Evolutionary conservation across 345 rosid genomes (phyloP), one percentile per base, ranked within the genome.

Genomic region (Psidium guajava): DNA sequence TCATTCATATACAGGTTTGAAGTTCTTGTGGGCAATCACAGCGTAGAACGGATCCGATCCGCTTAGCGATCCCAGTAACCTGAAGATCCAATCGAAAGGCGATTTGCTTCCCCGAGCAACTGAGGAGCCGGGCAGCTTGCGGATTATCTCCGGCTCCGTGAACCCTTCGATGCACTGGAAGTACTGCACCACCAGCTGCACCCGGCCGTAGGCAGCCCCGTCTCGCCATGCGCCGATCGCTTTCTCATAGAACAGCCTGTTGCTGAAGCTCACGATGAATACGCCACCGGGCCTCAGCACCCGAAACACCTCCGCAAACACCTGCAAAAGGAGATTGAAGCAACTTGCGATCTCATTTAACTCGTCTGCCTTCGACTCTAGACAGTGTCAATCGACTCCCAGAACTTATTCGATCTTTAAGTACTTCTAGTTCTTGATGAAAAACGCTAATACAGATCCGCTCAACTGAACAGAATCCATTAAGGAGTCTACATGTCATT

Each of bases 251-350:
- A 97, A 97, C 90, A 95, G 89, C 57, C 98, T 87, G 87, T 93
- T 97, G 96, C 98, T 97, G 82, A 97, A 95, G 91, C 98, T 95
- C 83, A 93, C 96, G 28, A 95, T 92, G 84, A 94, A 91, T 27
- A 91, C 87, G 25, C 99, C 98, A 85, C 98, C 99, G 1, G 97
- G 95, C 89, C 90, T 94, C 27, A 97, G 89, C 84, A 94, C 94
- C 94, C 97, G 87, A 86, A 90, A 93, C 87, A 95, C 93, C 86
- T 95, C 92, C 18, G 93, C 92, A 88, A 95, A 95, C 74, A 94
- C 97, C 98, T 94, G 85, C 54, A 77, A 22, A 42, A 28, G 47
- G 13, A 64, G 27, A 44, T 36, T 61, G 8, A 53, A 40, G 32
- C 28, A 6, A 82, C 77, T 69, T 24, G 32, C 75, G 5, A 32